Evolutionary conservation across 2,329 filamentous ascomycete species (phyloP), one percentile per base, ranked within the genome.

Genomic region (Volutella citrinella): DNA sequence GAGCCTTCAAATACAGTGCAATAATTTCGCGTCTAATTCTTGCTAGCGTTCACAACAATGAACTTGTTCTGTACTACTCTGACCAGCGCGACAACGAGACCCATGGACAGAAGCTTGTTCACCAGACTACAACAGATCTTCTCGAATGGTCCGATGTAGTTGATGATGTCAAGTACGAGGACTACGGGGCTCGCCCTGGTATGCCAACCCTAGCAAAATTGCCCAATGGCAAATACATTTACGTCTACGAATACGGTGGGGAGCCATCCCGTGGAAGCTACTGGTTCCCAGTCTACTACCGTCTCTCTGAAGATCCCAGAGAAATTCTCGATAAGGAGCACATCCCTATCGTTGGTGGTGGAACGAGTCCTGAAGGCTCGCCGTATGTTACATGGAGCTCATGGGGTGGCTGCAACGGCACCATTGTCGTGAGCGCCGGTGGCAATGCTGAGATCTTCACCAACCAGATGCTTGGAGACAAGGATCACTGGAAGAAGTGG

Each of bases 51-150:
- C n/a, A n/a, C n/a, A n/a, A n/a, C n/a, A n/a, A 74, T 33, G 65
- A 75, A 32, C 61, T 87, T 13, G 70, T 86, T 21, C 65, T 72
- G 48, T 87, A 84, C 66, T 87, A 86, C 63, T 80, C 81, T 3
- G 83, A 87, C 56, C 83, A 87, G 54, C 73, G 82, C 21, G 80
- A 80, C 42, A 78, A 43, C 22, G 45, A 32, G 6, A 64, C 64
- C 3, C 67, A 86, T 51, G 82, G 82, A 13, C 82, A 87, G 59
- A 84, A 85, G 52, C 68, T 87, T 23, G 70, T 77, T 4, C 81
- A 87, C 56, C 80, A 85, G 57, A 66, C 68, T 12, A 70, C 76
- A 3, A 66, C 60, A 2, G 78, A 87, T 50, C 65, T 84, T 14
- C 59, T 65, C 38, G 74, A 56, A 12, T 87, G 82, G 82, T 69